phyloP scores from a whole-genome alignment of 2,329 filamentous ascomycete genomes.

The Phyllachora maydis region DNA sequence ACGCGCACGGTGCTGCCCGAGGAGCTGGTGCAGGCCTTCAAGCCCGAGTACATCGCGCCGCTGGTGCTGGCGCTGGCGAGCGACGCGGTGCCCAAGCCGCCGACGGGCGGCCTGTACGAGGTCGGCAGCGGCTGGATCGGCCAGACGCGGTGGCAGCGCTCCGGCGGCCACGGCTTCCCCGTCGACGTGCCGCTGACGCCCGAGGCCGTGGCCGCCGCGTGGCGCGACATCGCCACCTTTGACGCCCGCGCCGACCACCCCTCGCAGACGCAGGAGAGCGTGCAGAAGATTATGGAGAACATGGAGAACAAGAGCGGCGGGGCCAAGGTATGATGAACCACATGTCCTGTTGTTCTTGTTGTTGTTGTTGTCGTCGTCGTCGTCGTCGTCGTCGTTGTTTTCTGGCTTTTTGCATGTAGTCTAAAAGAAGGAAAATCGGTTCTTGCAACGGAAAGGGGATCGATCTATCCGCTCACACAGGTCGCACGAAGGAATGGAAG shows the following conservation, averaged over 20 bases:
- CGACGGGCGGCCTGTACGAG: conserved; percentile 80
- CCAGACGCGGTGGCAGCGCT: conserved; percentile 85
- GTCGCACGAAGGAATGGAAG: conserved; percentile 1
- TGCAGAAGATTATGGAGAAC: conserved; percentile 64
- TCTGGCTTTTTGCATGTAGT: background rate
- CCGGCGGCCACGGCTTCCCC: conserved; percentile 78
- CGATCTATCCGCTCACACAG: too few species aligned
- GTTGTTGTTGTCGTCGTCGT: too few species aligned
- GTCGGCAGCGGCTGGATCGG: conserved; percentile 88
- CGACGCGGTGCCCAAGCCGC: conserved; percentile 71
- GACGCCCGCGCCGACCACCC: conserved; percentile 78
- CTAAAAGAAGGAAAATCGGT: too few species aligned
- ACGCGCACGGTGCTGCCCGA: conserved; percentile 86
- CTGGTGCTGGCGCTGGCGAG: conserved; percentile 68
- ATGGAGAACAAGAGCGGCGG: conserved; percentile 52
- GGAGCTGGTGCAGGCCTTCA: conserved; percentile 96
- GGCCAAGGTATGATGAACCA: conserved; percentile 42
- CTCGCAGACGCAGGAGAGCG: conserved; percentile 51
- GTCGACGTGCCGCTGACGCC: conserved; percentile 66
- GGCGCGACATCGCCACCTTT: conserved; percentile 67
- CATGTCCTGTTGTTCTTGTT: too few species aligned
- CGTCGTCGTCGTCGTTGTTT: conserved; percentile 2
- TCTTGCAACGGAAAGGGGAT: too few species aligned
- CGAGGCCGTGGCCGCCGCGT: conserved; percentile 60
- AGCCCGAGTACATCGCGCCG: conserved; percentile 95